Base-by-base conservation (phyloP, 306 rosid genomes). In the Rosa lucieae region DNA sequence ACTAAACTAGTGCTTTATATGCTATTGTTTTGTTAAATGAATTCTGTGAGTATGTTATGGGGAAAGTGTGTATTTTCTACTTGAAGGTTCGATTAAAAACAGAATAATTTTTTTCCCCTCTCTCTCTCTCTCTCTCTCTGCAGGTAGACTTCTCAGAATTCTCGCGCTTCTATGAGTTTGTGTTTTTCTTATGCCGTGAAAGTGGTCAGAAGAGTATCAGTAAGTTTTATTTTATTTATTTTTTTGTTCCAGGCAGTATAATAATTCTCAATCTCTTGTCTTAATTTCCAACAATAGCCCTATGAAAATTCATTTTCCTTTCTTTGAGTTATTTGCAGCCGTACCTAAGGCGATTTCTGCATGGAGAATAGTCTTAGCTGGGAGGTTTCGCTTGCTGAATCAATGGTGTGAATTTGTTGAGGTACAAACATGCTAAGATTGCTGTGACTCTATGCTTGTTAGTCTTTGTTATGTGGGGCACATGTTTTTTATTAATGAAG, bases 401-500 rank as follows among this genome's bases (percentile, higher is more conserved):
- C 96, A 83, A 58, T 96, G 98, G 98, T 96, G 98, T 77, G 93
- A 90, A 76, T 96, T 93, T 88, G 92, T 96, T 89, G 94, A 93
- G 99, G 99, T 96, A 89, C 46, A 35, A 17, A 63, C 75, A 52
- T 78, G 75, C 53, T 79, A 59, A 66, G n/a, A 62, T 77, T 49
- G 55, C 77, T 70, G 63, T 13, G 44, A 46, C 52, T 75, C 65
- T 79, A 32, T 32, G 55, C 43, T 61, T 76, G 58, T 67, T 53
- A 44, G 10, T 63, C 15, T 23, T 35, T 48, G 48, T 47, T 26
- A 20, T 72, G 66, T 10, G 1, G 51, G 70, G 20, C 23, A 29
- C 9, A 75, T 58, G 21, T 14, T 23, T 52, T 44, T 23, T 44
- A 10, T 32, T 59, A 44, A 26, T 75, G 58, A 56, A 4, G 78